A percentile compares a stretch with the other conserved stretches of the same genome.
phyloP scores from a whole-genome alignment of 352 stramenopile species.

The Globisporangium viniferum region DNA sequence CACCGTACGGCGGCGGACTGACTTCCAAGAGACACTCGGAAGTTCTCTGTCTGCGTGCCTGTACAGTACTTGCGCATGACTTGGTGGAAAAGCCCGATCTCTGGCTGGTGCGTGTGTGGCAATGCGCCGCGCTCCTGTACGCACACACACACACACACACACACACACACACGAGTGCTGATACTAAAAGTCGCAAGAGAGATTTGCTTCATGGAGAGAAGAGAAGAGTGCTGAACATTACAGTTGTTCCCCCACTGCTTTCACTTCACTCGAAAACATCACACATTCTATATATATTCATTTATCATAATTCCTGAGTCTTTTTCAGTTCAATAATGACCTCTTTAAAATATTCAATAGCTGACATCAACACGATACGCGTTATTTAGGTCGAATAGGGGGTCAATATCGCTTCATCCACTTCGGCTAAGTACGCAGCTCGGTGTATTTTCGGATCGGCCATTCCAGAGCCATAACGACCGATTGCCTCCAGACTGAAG shows the following conservation, averaged over 20 bases:
- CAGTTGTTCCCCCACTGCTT: neutral
- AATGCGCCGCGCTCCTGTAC: neutral
- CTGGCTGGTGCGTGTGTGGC: neutral
- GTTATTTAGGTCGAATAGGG: neutral
- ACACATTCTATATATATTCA: neutral
- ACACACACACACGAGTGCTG: neutral
- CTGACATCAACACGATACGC: neutral
- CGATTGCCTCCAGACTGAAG: neutral
- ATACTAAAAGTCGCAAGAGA: neutral
- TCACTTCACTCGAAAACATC: neutral
- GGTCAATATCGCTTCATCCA: neutral
- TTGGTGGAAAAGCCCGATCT: neutral
- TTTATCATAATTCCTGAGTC: no score
- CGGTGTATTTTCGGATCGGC: conserved; percentile 4
- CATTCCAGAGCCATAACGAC: neutral
- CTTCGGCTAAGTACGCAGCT: neutral
- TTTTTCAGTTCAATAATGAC: neutral
- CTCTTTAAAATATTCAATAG: neutral
- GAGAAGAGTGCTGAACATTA: neutral
- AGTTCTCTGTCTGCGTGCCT: neutral
- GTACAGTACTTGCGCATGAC: neutral
- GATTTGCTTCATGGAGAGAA: neutral
- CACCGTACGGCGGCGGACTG: neutral
- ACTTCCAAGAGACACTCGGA: neutral
- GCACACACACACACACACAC: no score